Conservation (phyloP, 257 asterid species). For the Avicennia marina region DNA sequence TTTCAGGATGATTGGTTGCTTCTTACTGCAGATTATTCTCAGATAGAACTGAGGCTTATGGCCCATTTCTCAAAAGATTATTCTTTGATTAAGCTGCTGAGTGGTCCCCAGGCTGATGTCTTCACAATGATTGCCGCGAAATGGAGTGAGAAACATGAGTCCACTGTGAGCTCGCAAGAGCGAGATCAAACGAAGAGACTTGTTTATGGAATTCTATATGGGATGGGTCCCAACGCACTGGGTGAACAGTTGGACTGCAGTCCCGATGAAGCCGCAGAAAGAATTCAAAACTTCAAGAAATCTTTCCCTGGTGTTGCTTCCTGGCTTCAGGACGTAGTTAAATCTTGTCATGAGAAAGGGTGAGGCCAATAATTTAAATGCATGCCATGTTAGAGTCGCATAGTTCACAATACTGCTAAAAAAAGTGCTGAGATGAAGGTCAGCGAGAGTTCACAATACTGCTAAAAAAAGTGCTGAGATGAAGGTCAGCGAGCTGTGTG, state of each 20-base stretch:
- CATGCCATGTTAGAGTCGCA: slow-evolving; percentile 5
- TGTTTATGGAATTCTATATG: slow-evolving; percentile 87
- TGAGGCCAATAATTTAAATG: slow-evolving; percentile 33
- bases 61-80: slow-evolving; percentile 93
- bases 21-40: slow-evolving; percentile 90
- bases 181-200: slow-evolving; percentile 85
- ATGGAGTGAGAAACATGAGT: slow-evolving; percentile 71
- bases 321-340: slow-evolving; percentile 92
- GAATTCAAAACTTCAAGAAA: slow-evolving; percentile 69
- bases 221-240: slow-evolving; percentile 80
- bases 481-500: too few relatives aligned
- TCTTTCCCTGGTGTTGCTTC: slow-evolving; percentile 86
- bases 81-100: slow-evolving; percentile 62
- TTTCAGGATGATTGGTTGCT: slow-evolving; percentile 90
- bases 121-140: slow-evolving; percentile 90
- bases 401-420: slow-evolving; percentile 13
- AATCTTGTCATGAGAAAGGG: slow-evolving; percentile 80
- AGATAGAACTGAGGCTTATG: slow-evolving; percentile 94
- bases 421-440: too few relatives aligned
- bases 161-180: slow-evolving; percentile 64
- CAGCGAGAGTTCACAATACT: too few relatives aligned
- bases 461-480: too few relatives aligned
- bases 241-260: slow-evolving; percentile 86
- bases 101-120: slow-evolving; percentile 64
- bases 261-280: slow-evolving; percentile 70